Base-by-base conservation (phyloP, 2,329 filamentous ascomycete species). In the Venturia oleaginea region DNA sequence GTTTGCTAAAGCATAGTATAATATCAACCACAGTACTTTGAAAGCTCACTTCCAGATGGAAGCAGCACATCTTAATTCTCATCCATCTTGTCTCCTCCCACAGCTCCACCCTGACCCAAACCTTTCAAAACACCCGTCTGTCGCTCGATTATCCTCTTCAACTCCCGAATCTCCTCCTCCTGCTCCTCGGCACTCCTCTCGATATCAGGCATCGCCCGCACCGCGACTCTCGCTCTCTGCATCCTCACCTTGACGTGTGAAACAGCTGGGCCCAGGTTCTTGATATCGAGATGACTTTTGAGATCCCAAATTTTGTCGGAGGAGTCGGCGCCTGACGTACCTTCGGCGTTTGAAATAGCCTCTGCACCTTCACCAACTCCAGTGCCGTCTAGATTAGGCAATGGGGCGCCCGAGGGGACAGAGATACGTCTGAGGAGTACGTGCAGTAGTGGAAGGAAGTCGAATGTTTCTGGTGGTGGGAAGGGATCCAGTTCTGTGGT, bases 221-320 rank as follows among this genome's bases (percentile, higher is more conserved):
- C 79, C 69, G 86, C 84, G 40, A 80, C 81, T 61, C 89, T 82
- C 61, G 92, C 92, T 69, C 87, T 88, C 74, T 92, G 88, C 65
- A 97, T 84, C 76, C 91, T 90, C 76, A 92, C 87, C 76, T 91
- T 92, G 70, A 97, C 81, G 42, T 84, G 83, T 71, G 91, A 89
- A 1, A 90, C 89, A 42, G 90, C 91, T 2, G 86, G 84, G 2
- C 89, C 86, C 19, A 97, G 84, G 69, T 96, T 89, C 74, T 96
- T 95, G 67, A 84, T 80, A 66, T 86, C 81, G 57, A 87, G 76
- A 22, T 80, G 38, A 19, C 34, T 32, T 27, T 54, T 38, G 27
- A 37, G 11, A 30, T 59, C 48, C 46, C 46, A 51, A 24, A 30
- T 37, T 40, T 43, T 38, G 32, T 37, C 34, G 8, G 48, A 38